Evolutionary conservation across 2,329 filamentous ascomycete genomes (phyloP), one percentile per base, ranked within the genome.

Genomic region (Diplodia corticola): DNA sequence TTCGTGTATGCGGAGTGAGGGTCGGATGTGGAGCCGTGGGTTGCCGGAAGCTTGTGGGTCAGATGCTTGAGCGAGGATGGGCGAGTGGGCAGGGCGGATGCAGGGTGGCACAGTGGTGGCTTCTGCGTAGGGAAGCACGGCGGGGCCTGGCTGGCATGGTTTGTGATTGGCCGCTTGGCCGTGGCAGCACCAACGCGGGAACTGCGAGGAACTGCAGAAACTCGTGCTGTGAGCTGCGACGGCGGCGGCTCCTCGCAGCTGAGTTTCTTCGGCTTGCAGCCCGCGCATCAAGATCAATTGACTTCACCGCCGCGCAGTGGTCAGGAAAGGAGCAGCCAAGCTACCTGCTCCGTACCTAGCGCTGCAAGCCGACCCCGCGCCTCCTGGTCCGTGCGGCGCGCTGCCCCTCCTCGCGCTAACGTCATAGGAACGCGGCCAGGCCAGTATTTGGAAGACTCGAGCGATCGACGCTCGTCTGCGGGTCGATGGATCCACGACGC

Each of bases 401-500:
- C 15, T 59, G 55, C 55, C 55, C 55, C 55, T 59, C 55, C 55
- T 59, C 4, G 24, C 37, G 55, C 44, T 37, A 63, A 63, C 59
- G 59, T 63, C 59, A 63, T 63, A 49, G 46, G 59, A 44, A 35
- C 33, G 22, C n/a, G 24, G 22, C 57, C 15, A 49, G 26, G 40
- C 10, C 26, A 17, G 24, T 63, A 63, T 63, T 63, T 63, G 59
- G 59, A 63, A 63, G 59, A 44, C 37, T 60, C 28, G n/a, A 15
- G 7, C 20, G 57, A 61, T 61, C 57, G 57, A 26, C 37, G 28
- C 13, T 28, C n/a, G 40, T 35, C 57, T 61, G 57, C 44, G 57
- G 26, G 57, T 61, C 57, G 28, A 33, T 49, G 57, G 57, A 61
- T 61, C 44, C 40, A 61, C 26, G 35, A 61, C 40, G 40, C 24